These are phyloP conservation scores for Globisporangium polare DNA, from an alignment of 352 stramenopile genomes.

Conservation along the genomic window DNA sequence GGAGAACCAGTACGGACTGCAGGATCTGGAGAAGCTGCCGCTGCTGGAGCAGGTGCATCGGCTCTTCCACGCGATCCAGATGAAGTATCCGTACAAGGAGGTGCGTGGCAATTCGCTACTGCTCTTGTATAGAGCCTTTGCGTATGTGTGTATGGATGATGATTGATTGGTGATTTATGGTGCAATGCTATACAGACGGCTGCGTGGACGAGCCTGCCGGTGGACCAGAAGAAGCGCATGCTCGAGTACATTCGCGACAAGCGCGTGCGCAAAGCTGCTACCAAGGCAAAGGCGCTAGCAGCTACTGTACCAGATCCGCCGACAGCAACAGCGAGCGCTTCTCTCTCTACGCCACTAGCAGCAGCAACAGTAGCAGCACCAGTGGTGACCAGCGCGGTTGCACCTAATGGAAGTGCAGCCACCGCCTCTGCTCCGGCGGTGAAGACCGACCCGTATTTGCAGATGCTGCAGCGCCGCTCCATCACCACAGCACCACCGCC, in stretches of 20 bases:
- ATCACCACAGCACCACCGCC: conserved; percentile 25
- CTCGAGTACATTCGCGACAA: conserved; percentile 79
- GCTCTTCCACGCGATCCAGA: conserved; percentile 80
- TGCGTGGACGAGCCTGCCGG: conserved; percentile 67
- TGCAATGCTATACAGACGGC: conserved; percentile 33
- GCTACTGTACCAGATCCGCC: neutral
- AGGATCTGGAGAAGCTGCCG: conserved; percentile 56
- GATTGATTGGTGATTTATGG: neutral
- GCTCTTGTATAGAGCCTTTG: neutral
- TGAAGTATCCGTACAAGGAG: conserved; percentile 81
- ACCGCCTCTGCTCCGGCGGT: conserved; percentile 2
- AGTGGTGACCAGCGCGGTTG: conserved; percentile 6
- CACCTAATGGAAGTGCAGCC: neutral
- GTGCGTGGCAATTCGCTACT: conserved; percentile 16
- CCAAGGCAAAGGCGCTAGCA: conserved; percentile 11
- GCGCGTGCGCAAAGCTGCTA: conserved; percentile 24
- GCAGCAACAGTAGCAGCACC: conserved; percentile 5
- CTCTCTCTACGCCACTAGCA: neutral
- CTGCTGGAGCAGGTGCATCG: conserved; percentile 84
- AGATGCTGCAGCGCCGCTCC: conserved; percentile 74
- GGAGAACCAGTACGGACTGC: conserved; percentile 68
- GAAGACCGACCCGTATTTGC: conserved; percentile 67
- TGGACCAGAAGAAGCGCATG: conserved; percentile 81
- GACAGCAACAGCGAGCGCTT: neutral
- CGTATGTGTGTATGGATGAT: neutral